Evolutionary conservation across 495 filamentous ascomycete genomes (phyloP).

Genomic region (Aspergillus baeticus): DNA sequence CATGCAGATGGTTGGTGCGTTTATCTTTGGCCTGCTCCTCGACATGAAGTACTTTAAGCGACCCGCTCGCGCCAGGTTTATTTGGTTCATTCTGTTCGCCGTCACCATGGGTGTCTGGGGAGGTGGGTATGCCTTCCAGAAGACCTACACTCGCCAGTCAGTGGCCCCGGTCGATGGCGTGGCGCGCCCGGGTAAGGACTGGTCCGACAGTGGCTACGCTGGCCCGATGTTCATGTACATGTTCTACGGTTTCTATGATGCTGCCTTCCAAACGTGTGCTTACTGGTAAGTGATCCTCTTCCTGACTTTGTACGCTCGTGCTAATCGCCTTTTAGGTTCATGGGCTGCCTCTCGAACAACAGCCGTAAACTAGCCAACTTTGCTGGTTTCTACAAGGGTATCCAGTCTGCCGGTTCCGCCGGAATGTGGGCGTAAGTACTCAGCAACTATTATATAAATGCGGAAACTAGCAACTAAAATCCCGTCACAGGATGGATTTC

Average conservation of each 20-base stretch:
- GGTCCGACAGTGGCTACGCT: constrained; percentile 63
- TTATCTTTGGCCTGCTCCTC: constrained; percentile 72
- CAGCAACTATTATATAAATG: too few species aligned
- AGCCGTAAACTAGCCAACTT: constrained; percentile 89
- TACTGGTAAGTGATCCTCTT: constrained; percentile 66
- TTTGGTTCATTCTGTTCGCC: constrained; percentile 63
- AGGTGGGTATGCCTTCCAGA: constrained; percentile 80
- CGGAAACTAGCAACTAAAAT: not conserved
- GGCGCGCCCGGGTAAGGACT: constrained; percentile 53
- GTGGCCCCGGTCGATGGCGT: constrained; percentile 16
- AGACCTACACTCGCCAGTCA: constrained; percentile 54
- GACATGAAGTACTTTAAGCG: constrained; percentile 65
- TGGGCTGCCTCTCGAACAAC: constrained; percentile 91
- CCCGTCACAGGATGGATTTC: constrained; percentile 54
- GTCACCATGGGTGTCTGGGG: constrained; percentile 85
- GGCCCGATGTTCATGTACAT: constrained; percentile 91
- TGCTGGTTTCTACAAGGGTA: constrained; percentile 94
- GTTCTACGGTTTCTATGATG: constrained; percentile 90
- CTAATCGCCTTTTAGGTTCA: constrained; percentile 58
- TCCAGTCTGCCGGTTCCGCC: constrained; percentile 92
- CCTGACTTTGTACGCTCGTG: not conserved
- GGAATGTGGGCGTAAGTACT: constrained; percentile 70
- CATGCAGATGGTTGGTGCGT: constrained; percentile 82
- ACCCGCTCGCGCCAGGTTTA: constrained; percentile 70
- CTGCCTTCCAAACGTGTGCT: constrained; percentile 79